A percentile compares a stretch with the other conserved stretches of the same genome.
Evolutionary conservation across 768 basidiomycete species (phyloP).

Genomic region (Phaeotremella skinneri): DNA sequence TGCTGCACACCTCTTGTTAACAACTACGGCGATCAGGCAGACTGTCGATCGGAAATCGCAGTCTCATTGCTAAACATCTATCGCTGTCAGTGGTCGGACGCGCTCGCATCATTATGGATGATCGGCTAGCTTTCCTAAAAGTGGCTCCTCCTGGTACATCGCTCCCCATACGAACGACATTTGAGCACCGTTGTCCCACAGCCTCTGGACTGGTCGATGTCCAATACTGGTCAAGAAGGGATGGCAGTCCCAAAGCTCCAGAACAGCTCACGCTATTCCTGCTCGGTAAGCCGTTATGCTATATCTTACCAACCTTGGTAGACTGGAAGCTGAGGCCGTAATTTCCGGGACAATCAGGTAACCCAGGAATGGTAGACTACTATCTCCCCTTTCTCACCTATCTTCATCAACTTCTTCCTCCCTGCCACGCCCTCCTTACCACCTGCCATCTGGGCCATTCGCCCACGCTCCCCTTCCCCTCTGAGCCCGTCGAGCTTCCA

Average conservation of each 20-base stretch:
- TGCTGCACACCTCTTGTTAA: no score
- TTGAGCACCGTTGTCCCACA: constrained; percentile 5
- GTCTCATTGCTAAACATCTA: neutral
- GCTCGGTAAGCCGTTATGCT: constrained; percentile 25
- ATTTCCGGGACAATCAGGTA: constrained; percentile 47
- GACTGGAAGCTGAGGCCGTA: neutral
- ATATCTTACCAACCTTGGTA: neutral
- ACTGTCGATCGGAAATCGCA: neutral
- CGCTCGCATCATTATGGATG: constrained; percentile 6
- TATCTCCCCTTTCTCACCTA: constrained; percentile 65
- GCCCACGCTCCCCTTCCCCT: constrained; percentile 52
- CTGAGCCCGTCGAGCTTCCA: constrained; percentile 51
- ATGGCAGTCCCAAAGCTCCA: constrained; percentile 11
- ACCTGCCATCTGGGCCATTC: constrained; percentile 63
- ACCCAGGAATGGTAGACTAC: constrained; percentile 65
- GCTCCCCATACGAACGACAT: constrained; percentile 12
- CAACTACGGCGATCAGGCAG: no score
- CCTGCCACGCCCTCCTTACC: constrained; percentile 57
- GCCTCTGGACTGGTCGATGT: constrained; percentile 22
- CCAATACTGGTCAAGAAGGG: constrained; percentile 34
- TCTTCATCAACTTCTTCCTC: constrained; percentile 60
- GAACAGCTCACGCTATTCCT: constrained; percentile 36
- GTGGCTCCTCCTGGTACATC: neutral
- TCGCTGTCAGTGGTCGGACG: neutral
- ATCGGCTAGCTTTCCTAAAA: constrained; percentile 20